Conservation (phyloP, 306 rosid species). For the Acacia melanoxylon region DNA sequence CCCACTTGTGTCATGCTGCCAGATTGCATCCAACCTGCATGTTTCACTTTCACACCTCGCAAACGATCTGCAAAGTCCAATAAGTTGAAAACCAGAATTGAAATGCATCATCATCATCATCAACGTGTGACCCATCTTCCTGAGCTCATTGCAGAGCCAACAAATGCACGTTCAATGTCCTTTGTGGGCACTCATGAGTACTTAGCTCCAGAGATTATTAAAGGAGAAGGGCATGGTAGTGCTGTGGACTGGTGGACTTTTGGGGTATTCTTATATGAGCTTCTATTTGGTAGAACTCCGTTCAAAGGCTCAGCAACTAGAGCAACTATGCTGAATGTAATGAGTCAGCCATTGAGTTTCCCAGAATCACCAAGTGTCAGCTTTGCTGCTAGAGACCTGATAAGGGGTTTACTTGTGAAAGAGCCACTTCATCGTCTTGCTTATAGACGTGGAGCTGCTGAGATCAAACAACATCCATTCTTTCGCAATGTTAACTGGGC, state of each 20-base stretch:
- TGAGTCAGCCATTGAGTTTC: constrained; percentile 88
- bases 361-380: constrained; percentile 91
- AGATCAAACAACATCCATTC: constrained; percentile 92
- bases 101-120: constrained; percentile 48
- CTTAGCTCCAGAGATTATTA: constrained; percentile 92
- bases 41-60: constrained; percentile 72
- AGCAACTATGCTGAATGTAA: constrained; percentile 92
- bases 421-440: constrained; percentile 98
- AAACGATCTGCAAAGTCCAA: constrained; percentile 57
- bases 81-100: constrained; percentile 58
- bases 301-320: constrained; percentile 85
- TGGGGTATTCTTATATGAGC: constrained; percentile 93
- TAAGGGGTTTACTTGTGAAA: constrained; percentile 90
- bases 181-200: constrained; percentile 97
- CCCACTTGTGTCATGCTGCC: constrained; percentile 86
- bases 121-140: constrained; percentile 73
- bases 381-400: constrained; percentile 95
- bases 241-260: constrained; percentile 99
- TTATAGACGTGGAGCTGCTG: constrained; percentile 90
- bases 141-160: constrained; percentile 90
- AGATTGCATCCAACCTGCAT: constrained; percentile 80
- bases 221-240: constrained; percentile 98
- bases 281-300: constrained; percentile 90
- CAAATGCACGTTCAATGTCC: constrained; percentile 91
- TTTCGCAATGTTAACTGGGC: constrained; percentile 96